Evolutionary conservation across 2,329 filamentous ascomycete genomes (phyloP).

Genomic region (Reticulascus tulasneorum): DNA sequence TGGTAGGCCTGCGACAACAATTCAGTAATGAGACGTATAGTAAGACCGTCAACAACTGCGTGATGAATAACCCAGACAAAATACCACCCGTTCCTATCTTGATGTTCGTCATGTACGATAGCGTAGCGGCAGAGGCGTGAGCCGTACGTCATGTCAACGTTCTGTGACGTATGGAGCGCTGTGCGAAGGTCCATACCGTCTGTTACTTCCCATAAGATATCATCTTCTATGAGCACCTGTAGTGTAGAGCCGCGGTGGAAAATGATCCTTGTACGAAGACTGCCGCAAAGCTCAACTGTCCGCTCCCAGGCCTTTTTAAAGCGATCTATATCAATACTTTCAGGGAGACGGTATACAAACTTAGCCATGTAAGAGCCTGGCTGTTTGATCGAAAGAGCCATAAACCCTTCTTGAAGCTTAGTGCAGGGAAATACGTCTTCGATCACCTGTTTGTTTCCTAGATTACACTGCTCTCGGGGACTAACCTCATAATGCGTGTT

Average conservation of each 20-base stretch:
- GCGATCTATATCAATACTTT: slow-evolving; percentile 13
- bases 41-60: slow-evolving; percentile 3
- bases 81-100: not conserved
- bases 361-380: slow-evolving; percentile 32
- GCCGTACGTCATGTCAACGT: not conserved
- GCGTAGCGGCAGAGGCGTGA: slow-evolving; percentile 1
- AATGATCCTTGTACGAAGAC: slow-evolving; percentile 5
- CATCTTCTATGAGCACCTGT: slow-evolving; percentile 13
- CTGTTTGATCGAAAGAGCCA: slow-evolving; percentile 16
- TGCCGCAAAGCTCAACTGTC: slow-evolving; percentile 2
- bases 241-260: slow-evolving; percentile 2
- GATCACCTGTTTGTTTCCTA: slow-evolving; percentile 1
- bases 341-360: slow-evolving; percentile 18
- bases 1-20: not conserved
- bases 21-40: not conserved
- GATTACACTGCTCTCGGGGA: slow-evolving; percentile 2
- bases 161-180: not conserved
- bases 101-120: not conserved
- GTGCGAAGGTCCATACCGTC: not conserved
- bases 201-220: slow-evolving; percentile 1
- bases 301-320: slow-evolving; percentile 25
- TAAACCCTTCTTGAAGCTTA: not conserved
- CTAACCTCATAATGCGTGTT: too few species aligned
- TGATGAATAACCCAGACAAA: slow-evolving; percentile 4
- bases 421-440: slow-evolving; percentile 1